A percentile compares a stretch with the other conserved stretches of the same genome.
phyloP scores from a whole-genome alignment of 805 yeast species.

The Lipomyces kockii region DNA sequence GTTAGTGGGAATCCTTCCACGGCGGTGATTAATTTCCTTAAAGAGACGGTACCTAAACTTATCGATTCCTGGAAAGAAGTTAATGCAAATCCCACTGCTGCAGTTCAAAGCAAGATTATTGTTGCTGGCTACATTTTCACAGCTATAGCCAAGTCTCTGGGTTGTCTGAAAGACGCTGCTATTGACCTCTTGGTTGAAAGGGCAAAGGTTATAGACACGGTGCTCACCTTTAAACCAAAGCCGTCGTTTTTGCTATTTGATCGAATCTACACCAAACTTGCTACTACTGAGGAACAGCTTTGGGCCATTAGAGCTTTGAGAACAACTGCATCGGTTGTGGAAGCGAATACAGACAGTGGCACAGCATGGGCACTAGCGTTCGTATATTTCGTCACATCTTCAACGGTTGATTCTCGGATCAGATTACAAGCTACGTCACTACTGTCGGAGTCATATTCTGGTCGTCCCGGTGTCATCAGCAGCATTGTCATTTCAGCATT shows the following conservation, averaged over 20 bases:
- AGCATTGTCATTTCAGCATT: conserved; percentile 53
- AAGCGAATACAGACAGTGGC: conserved; percentile 32
- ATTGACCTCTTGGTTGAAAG: conserved; percentile 34
- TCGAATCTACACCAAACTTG: conserved; percentile 58
- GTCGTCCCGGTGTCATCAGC: conserved; percentile 51
- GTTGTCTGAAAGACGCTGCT: conserved; percentile 35
- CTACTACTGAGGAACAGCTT: conserved; percentile 51
- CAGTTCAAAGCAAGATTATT: conserved; percentile 57
- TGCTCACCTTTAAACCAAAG: conserved; percentile 47
- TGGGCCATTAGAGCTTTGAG: conserved; percentile 60
- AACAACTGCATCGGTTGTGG: conserved; percentile 42
- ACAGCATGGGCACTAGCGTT: conserved; percentile 37
- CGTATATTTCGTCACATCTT: conserved; percentile 28
- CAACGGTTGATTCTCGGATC: conserved; percentile 16
- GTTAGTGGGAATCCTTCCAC: conserved; percentile 15
- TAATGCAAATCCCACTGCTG: conserved; percentile 57
- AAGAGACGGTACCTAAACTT: conserved; percentile 41
- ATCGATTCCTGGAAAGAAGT: conserved; percentile 51
- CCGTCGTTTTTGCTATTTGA: conserved; percentile 56
- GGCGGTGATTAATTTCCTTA: conserved; percentile 33
- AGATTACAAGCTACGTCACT: conserved; percentile 37
- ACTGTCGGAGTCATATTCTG: conserved; percentile 42
- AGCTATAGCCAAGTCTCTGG: conserved; percentile 39
- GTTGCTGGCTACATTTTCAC: conserved; percentile 59
- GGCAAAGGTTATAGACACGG: conserved; percentile 32